Conservation (phyloP, 768 basidiomycete species). For the Russula ochroleuca region DNA sequence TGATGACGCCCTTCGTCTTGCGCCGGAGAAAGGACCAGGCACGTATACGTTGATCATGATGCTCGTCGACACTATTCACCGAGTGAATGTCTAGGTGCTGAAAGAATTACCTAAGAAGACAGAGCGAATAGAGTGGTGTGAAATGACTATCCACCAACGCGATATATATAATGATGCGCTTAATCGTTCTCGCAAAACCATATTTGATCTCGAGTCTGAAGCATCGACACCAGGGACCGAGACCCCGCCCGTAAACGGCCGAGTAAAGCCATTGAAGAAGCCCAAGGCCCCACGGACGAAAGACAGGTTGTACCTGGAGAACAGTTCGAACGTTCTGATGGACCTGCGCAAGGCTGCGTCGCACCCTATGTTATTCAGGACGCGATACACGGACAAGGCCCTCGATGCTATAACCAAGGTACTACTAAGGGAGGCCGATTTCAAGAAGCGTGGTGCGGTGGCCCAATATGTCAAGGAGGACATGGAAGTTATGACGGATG, state of each 20-base stretch:
- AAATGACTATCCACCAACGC: constrained; percentile 79
- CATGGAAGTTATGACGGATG: constrained; percentile 97
- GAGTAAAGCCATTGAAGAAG: constrained; percentile 44
- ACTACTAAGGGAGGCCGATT: constrained; percentile 88
- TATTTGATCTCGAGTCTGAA: constrained; percentile 47
- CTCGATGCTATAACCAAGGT: constrained; percentile 73
- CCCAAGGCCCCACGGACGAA: constrained; percentile 43
- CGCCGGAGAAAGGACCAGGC: constrained; percentile 96
- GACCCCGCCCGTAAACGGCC: constrained; percentile 33
- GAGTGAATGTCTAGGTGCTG: constrained; percentile 55
- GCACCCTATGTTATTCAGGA: constrained; percentile 95
- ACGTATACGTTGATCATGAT: constrained; percentile 20
- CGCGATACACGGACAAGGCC: constrained; percentile 70
- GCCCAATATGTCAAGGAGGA: constrained; percentile 92
- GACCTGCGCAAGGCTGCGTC: constrained; percentile 94
- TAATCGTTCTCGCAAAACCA: constrained; percentile 76
- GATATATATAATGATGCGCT: constrained; percentile 84
- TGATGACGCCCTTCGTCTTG: constrained; percentile 99
- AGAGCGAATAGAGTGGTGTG: constrained; percentile 93
- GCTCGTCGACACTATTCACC: background rate
- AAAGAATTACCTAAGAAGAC: constrained; percentile 90
- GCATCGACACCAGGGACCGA: constrained; percentile 33
- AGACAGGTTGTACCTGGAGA: constrained; percentile 69
- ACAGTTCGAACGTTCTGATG: constrained; percentile 93
- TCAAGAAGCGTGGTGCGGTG: constrained; percentile 73